Base-by-base conservation (phyloP, 495 filamentous ascomycete genomes). In the Xylaria palmicola region DNA sequence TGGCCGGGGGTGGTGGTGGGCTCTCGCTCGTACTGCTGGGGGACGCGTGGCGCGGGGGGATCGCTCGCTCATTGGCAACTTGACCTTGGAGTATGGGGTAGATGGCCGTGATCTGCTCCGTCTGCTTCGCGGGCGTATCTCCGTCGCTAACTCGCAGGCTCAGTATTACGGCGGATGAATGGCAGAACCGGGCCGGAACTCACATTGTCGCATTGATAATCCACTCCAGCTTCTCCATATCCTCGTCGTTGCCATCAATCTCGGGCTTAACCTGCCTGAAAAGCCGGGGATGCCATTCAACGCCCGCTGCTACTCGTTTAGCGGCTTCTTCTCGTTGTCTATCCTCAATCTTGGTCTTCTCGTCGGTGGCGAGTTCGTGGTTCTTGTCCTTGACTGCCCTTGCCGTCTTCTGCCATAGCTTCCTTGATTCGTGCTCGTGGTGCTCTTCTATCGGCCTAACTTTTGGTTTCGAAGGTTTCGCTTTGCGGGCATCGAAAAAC, bases 301-400 rank as follows among this genome's bases (percentile, higher is more conserved):
- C 79, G 48, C 89, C 91, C 9, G 94, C 87, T 29, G 92, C 86
- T 32, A 81, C 83, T 63, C 94, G 85, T 70, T 85, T 85, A 39
- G 92, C 90, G 2, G 95, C 91, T 69, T 97, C 93, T 39, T 90
- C 87, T 70, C 94, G 82, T 75, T 99, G 94, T 65, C 79, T 85
- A 60, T 98, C 92, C 70, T 99, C 94, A 65, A 98, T 90, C 73
- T 88, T 90, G 17, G 87, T 92, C 78, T 99, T 99, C 70, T 97
- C 94, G 40, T 93, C 91, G 7, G 94, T 99, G 4, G 94, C 94
- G 10, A 84, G 79, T 65, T 91, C 88, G 68, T 99, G 95, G 67
- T 99, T 91, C 53, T 86, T 83, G 29, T 88, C 84, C 65, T 86
- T 89, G 63, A 99, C 83, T 0, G 93, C 94, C 62, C 86, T 74